A percentile compares a stretch with the other conserved stretches of the same genome.
These are phyloP conservation scores for Fusarium sp. DNA, from an alignment of 2,329 filamentous ascomycete genomes.

Conservation along the genomic window DNA sequence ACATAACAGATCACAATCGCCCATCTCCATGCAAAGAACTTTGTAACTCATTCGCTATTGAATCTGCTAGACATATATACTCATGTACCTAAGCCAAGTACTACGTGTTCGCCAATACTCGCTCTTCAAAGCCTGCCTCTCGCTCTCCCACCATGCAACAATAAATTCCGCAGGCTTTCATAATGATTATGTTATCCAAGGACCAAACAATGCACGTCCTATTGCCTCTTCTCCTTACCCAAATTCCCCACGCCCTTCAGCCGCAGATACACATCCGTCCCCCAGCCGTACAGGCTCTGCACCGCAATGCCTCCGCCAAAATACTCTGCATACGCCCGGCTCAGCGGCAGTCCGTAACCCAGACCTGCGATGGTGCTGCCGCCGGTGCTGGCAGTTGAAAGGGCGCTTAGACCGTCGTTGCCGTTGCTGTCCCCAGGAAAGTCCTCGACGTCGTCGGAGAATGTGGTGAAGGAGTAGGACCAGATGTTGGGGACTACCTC, in stretches of 20 bases:
- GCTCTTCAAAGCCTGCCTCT: not conserved
- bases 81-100: not conserved
- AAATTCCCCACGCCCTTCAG: slow-evolving; percentile 72
- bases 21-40: not conserved
- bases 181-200: slow-evolving; percentile 3
- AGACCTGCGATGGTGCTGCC: slow-evolving; percentile 89
- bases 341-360: slow-evolving; percentile 91
- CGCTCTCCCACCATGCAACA: not conserved
- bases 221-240: slow-evolving; percentile 42
- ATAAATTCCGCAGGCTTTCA: not conserved
- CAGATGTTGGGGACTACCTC: slow-evolving; percentile 88
- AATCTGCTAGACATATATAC: not conserved
- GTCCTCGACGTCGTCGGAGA: slow-evolving; percentile 69
- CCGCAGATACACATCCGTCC: slow-evolving; percentile 74
- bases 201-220: not conserved
- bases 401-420: slow-evolving; percentile 73
- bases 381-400: slow-evolving; percentile 77
- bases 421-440: slow-evolving; percentile 55
- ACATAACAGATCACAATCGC: not conserved
- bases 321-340: slow-evolving; percentile 95
- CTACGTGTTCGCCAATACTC: not conserved
- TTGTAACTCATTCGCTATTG: not conserved
- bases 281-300: slow-evolving; percentile 97
- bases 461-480: slow-evolving; percentile 98
- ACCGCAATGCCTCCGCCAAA: slow-evolving; percentile 95